phyloP scores from a whole-genome alignment of 2,329 filamentous ascomycete species.

The Claviceps pazoutovae region DNA sequence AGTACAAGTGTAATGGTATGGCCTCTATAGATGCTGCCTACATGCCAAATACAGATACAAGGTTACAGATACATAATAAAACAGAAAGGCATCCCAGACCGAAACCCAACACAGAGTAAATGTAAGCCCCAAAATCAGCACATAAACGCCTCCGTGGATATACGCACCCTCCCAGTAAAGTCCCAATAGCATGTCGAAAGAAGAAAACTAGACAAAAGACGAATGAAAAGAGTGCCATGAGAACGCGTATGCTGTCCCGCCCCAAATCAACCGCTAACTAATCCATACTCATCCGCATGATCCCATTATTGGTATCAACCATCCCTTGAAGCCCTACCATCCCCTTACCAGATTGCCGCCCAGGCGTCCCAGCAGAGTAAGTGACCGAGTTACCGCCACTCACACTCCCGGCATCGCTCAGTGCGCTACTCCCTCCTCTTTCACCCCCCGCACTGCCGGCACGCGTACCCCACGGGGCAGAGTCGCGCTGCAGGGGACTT shows the following conservation, averaged over 20 bases:
- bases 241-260: not conserved
- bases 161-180: too few relatives aligned
- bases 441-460: slow-evolving; percentile 48
- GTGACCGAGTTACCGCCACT: slow-evolving; percentile 15
- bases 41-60: too few relatives aligned
- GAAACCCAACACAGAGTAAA: too few relatives aligned
- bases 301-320: slow-evolving; percentile 85
- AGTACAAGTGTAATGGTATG: too few relatives aligned
- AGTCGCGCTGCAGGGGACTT: slow-evolving; percentile 63
- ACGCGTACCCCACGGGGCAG: slow-evolving; percentile 56
- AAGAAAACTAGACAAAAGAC: not conserved
- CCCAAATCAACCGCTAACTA: slow-evolving; percentile 20
- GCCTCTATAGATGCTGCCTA: too few relatives aligned
- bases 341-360: slow-evolving; percentile 40
- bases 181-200: not conserved
- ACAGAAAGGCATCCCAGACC: too few relatives aligned
- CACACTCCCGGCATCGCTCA: slow-evolving; percentile 34
- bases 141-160: too few relatives aligned
- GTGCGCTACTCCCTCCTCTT: slow-evolving; percentile 36
- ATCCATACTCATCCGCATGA: slow-evolving; percentile 97
- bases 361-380: slow-evolving; percentile 20
- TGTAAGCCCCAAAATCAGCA: too few relatives aligned
- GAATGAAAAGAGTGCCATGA: not conserved
- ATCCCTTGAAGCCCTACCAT: slow-evolving; percentile 79
- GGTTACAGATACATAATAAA: too few relatives aligned